Conservation (phyloP, 805 yeast species). For the Candida fluviatilis region DNA sequence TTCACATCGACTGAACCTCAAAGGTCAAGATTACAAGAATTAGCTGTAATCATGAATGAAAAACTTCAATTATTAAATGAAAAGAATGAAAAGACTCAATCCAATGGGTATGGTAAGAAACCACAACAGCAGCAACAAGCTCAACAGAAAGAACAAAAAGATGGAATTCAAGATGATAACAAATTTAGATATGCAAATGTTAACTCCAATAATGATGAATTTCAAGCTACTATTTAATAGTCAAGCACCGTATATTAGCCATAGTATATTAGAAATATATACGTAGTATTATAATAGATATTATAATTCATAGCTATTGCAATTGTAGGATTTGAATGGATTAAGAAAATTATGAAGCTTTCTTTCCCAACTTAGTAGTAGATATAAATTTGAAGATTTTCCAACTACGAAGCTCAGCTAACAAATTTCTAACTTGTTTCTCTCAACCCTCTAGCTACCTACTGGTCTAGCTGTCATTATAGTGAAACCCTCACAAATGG, state of each 20-base stretch:
- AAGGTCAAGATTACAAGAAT: conserved; percentile 78
- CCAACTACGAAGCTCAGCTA: too few relatives aligned
- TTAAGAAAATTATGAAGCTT: conserved; percentile 2
- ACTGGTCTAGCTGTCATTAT: too few relatives aligned
- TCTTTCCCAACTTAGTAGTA: too few relatives aligned
- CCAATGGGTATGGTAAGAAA: conserved; percentile 61
- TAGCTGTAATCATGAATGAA: conserved; percentile 81
- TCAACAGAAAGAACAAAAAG: conserved; percentile 20
- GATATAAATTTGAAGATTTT: too few relatives aligned
- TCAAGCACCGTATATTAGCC: not conserved
- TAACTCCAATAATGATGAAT: conserved; percentile 41
- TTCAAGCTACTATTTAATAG: conserved; percentile 28
- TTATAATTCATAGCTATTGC: not conserved
- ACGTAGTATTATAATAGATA: not conserved
- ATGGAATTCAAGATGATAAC: conserved; percentile 29
- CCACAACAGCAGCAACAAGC: conserved; percentile 34
- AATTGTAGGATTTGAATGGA: not conserved
- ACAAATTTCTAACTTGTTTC: too few relatives aligned
- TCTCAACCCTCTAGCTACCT: too few relatives aligned
- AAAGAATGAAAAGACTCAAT: conserved; percentile 78
- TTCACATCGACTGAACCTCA: conserved; percentile 71
- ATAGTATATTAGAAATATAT: conserved; percentile 1
- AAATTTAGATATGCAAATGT: conserved; percentile 43
- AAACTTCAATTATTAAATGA: conserved; percentile 74
- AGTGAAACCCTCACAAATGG: too few relatives aligned